A percentile compares a stretch with the other conserved stretches of the same genome.
Evolutionary conservation across 2,329 filamentous ascomycete species (phyloP).

Genomic region (Moelleriella libera): DNA sequence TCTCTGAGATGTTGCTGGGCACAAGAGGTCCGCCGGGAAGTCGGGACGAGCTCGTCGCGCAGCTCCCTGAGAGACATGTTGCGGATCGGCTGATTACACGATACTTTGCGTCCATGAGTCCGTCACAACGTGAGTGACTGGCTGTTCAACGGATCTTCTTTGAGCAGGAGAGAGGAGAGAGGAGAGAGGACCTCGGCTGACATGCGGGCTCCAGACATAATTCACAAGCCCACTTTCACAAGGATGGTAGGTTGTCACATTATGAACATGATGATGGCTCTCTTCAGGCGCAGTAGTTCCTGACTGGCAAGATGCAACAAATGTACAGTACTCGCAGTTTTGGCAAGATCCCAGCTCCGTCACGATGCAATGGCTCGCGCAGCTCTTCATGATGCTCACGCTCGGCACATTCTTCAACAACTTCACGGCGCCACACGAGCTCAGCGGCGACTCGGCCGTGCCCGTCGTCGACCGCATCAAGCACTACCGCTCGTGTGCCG

Average conservation of each 20-base stretch:
- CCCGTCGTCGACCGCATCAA: constrained; percentile 29
- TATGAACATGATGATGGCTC: not conserved
- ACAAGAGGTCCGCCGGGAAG: constrained; percentile 22
- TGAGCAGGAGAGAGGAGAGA: too few relatives aligned
- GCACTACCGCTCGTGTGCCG: constrained; percentile 32
- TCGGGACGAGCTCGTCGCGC: constrained; percentile 30
- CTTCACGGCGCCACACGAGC: constrained; percentile 27
- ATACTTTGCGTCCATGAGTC: constrained; percentile 39
- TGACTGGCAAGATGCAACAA: not conserved
- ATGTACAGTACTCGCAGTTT: constrained; percentile 31
- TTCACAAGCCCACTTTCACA: constrained; percentile 38
- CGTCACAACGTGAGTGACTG: constrained; percentile 30
- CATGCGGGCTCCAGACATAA: constrained; percentile 22
- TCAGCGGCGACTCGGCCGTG: constrained; percentile 23
- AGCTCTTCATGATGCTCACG: constrained; percentile 32
- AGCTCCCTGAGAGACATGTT: constrained; percentile 29
- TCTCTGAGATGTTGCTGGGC: constrained; percentile 28
- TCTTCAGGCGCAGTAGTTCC: too few relatives aligned
- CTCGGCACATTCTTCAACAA: constrained; percentile 30
- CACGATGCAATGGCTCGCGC: constrained; percentile 32
- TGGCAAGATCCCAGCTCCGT: constrained; percentile 25
- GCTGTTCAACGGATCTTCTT: too few relatives aligned
- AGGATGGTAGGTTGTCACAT: constrained; percentile 18
- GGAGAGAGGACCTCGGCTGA: constrained; percentile 2
- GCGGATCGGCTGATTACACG: constrained; percentile 35